These are phyloP conservation scores for Croton setiger DNA, from an alignment of 441 rosid genomes.

Conservation along the genomic window DNA sequence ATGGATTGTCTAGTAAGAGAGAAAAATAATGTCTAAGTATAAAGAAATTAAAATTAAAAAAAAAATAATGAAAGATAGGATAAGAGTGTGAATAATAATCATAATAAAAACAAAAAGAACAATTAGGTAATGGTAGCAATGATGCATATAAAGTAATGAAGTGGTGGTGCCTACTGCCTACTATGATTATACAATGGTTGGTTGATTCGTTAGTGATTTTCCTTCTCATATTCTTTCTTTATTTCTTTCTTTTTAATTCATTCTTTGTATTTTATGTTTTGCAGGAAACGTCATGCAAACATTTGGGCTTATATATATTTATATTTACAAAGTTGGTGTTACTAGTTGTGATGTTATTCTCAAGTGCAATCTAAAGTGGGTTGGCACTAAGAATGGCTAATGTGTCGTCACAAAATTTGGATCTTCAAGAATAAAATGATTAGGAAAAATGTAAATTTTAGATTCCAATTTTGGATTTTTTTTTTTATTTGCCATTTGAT, in stretches of 20 bases:
- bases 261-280: neutral
- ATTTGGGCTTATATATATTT: conserved; percentile 11
- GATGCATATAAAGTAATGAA: conserved; percentile 26
- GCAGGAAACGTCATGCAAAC: conserved; percentile 52
- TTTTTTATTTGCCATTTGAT: conserved; percentile 10
- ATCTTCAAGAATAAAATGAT: conserved; percentile 11
- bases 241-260: neutral
- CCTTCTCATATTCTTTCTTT: conserved; percentile 32
- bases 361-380: conserved; percentile 59
- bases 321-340: neutral
- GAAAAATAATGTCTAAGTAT: neutral
- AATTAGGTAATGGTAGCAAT: conserved; percentile 21
- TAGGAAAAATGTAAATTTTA: neutral
- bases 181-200: conserved; percentile 26
- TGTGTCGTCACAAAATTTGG: conserved; percentile 20
- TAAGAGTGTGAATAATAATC: conserved; percentile 24
- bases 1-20: conserved; percentile 45
- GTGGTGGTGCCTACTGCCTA: conserved; percentile 22
- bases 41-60: neutral
- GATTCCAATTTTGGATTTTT: neutral
- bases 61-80: conserved; percentile 15
- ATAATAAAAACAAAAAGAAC: too few relatives aligned
- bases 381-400: conserved; percentile 66
- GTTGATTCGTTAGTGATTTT: conserved; percentile 34
- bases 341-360: conserved; percentile 37